Evolutionary conservation across 1,284 basidiomycete species (phyloP).

Genomic region (Somion occarium): DNA sequence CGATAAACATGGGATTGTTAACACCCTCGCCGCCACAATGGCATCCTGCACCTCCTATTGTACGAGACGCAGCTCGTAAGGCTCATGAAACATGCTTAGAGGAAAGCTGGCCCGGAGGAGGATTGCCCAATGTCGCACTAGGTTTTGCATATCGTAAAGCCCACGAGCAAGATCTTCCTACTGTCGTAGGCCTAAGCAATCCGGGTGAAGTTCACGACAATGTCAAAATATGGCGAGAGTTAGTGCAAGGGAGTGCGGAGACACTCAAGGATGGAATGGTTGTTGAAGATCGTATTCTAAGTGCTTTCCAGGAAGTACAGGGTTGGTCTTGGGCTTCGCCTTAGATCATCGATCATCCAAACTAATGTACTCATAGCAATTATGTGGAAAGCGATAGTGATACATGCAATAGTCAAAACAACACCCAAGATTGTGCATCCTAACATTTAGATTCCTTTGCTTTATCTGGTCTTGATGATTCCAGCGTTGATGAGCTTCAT

Average conservation of each 20-base stretch:
- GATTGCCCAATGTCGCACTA: slow-evolving; percentile 66
- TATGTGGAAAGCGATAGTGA: not conserved
- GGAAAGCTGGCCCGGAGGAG: slow-evolving; percentile 36
- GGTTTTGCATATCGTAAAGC: slow-evolving; percentile 64
- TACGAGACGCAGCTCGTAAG: slow-evolving; percentile 41
- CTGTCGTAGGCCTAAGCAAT: slow-evolving; percentile 73
- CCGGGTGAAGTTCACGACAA: slow-evolving; percentile 72
- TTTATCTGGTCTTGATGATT: slow-evolving; percentile 79
- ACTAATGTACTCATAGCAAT: slow-evolving; percentile 1
- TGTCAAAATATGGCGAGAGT: slow-evolving; percentile 61
- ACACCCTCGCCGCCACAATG: slow-evolving; percentile 67
- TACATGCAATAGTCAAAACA: not conserved
- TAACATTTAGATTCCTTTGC: not conserved
- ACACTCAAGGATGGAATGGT: slow-evolving; percentile 34
- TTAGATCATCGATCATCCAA: slow-evolving; percentile 13
- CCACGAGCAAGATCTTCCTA: slow-evolving; percentile 49
- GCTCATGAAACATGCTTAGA: slow-evolving; percentile 25
- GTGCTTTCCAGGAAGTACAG: slow-evolving; percentile 34
- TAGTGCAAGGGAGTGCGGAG: slow-evolving; percentile 32
- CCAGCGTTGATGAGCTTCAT: slow-evolving; percentile 93
- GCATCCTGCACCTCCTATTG: slow-evolving; percentile 75
- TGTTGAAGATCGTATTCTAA: slow-evolving; percentile 38
- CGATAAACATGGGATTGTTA: slow-evolving; percentile 90
- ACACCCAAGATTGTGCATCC: not conserved
- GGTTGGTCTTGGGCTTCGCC: slow-evolving; percentile 53